phyloP scores from a whole-genome alignment of 2,329 filamentous ascomycete genomes.

The Epichloe hybrida region DNA sequence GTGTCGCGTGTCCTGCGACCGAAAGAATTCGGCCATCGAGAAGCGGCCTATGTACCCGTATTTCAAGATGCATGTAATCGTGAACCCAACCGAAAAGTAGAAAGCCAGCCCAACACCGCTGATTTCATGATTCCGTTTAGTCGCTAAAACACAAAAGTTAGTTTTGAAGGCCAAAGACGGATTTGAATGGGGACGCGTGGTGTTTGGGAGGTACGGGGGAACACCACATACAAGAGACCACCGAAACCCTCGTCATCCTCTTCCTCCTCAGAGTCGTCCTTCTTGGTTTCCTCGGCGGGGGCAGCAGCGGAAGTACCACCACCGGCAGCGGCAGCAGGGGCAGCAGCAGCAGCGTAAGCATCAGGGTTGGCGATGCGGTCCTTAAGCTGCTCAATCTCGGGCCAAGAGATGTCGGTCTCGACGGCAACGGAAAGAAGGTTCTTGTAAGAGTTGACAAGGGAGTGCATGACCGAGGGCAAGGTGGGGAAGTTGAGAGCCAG shows the following conservation, averaged over 20 bases:
- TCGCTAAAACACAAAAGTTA: constrained; percentile 32
- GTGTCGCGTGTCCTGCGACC: constrained; percentile 19
- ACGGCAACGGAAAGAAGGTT: constrained; percentile 82
- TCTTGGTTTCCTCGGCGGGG: constrained; percentile 48
- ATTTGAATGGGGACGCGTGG: background rate
- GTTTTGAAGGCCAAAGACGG: constrained; percentile 9
- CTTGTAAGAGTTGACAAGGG: constrained; percentile 96
- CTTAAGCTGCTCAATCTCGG: constrained; percentile 95
- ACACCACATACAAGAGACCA: constrained; percentile 54
- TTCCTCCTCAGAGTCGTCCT: constrained; percentile 56
- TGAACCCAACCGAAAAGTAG: constrained; percentile 30
- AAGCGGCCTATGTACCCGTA: constrained; percentile 34
- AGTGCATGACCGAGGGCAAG: constrained; percentile 91
- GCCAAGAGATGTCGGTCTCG: constrained; percentile 84
- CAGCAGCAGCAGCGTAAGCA: constrained; percentile 74
- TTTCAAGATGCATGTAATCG: constrained; percentile 26
- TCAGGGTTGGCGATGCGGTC: constrained; percentile 99
- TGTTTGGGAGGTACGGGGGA: background rate
- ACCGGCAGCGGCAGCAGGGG: constrained; percentile 52
- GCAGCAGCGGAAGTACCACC: constrained; percentile 30
- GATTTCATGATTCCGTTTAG: constrained; percentile 30
- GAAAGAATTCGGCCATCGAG: constrained; percentile 22
- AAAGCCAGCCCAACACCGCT: constrained; percentile 27
- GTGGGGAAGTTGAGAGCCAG: constrained; percentile 92
- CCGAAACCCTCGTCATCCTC: constrained; percentile 60